Conservation (phyloP, 306 rosid genomes). For the Inga leiocalycina region DNA sequence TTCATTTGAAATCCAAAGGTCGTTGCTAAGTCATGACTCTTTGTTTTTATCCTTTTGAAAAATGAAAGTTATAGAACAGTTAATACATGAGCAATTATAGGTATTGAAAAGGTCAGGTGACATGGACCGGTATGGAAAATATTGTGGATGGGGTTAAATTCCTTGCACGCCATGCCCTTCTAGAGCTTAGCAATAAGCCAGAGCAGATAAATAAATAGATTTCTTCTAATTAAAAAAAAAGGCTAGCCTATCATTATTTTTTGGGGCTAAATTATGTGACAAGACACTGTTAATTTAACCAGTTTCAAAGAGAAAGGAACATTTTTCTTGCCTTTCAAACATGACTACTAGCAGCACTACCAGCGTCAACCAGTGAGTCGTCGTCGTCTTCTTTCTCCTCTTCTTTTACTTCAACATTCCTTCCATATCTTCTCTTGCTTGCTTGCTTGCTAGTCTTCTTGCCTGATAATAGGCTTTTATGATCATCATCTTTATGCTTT, state of each 20-base stretch:
- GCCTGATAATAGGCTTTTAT: slow-evolving; percentile 31
- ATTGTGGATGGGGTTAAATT: slow-evolving; percentile 19
- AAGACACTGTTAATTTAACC: slow-evolving; percentile 16
- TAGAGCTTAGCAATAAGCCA: neutral
- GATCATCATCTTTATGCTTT: slow-evolving; percentile 20
- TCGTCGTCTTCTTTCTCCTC: slow-evolving; percentile 34
- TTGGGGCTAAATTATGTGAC: neutral
- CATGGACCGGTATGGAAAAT: neutral
- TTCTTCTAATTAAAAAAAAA: neutral
- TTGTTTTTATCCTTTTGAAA: neutral
- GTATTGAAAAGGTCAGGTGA: neutral
- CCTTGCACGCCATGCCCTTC: neutral
- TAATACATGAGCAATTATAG: neutral
- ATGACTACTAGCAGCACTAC: slow-evolving; percentile 65
- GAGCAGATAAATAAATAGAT: neutral
- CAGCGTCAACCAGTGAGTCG: slow-evolving; percentile 43
- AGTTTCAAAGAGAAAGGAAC: neutral
- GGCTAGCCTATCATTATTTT: neutral
- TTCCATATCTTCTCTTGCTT: slow-evolving; percentile 40
- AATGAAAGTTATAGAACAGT: neutral
- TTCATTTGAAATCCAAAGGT: neutral
- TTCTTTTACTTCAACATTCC: slow-evolving; percentile 33
- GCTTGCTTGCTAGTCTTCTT: slow-evolving; percentile 44
- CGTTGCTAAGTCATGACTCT: slow-evolving; percentile 7
- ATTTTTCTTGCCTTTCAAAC: slow-evolving; percentile 47